These are phyloP conservation scores for Metschnikowia aberdeeniae DNA, from an alignment of 805 yeast species.

Conservation along the genomic window DNA sequence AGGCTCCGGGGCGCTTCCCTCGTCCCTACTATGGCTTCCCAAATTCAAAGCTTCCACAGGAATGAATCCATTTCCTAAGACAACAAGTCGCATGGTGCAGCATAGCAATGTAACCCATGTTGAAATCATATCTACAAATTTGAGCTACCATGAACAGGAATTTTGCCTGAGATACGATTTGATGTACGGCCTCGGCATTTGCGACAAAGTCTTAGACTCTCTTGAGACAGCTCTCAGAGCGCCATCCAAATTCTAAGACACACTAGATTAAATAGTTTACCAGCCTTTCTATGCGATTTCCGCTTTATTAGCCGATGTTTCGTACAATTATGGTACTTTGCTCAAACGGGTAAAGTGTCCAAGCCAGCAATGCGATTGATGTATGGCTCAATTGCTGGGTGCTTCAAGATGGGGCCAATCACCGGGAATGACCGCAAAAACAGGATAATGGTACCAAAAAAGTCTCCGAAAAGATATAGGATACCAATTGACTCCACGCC, in stretches of 20 bases:
- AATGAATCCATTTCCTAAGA: conserved; percentile 1
- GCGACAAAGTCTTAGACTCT: conserved; percentile 11
- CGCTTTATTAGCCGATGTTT: not conserved
- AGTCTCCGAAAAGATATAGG: conserved; percentile 82
- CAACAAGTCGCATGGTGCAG: not conserved
- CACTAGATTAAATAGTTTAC: not conserved
- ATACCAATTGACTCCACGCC: conserved; percentile 85
- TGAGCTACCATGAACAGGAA: conserved; percentile 3
- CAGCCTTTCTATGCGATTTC: not conserved
- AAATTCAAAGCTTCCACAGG: conserved; percentile 11
- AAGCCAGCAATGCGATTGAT: conserved; percentile 42
- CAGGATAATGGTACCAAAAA: conserved; percentile 82
- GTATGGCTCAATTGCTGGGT: conserved; percentile 77
- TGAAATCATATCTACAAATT: not conserved
- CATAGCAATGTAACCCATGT: not conserved
- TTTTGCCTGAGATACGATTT: conserved; percentile 14
- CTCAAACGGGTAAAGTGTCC: conserved; percentile 35
- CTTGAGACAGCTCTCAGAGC: not conserved
- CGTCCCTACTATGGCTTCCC: conserved; percentile 20
- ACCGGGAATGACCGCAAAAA: conserved; percentile 84
- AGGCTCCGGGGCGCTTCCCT: not conserved
- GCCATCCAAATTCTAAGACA: conserved; percentile 2
- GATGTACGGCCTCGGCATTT: conserved; percentile 13
- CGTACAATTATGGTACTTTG: too few species aligned
- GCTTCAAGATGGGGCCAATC: conserved; percentile 78